Percentiles rank a stretch among this genome's conserved stretches.
Conservation (phyloP, 2,329 filamentous ascomycete species). For the Didymellaceae sp. region DNA sequence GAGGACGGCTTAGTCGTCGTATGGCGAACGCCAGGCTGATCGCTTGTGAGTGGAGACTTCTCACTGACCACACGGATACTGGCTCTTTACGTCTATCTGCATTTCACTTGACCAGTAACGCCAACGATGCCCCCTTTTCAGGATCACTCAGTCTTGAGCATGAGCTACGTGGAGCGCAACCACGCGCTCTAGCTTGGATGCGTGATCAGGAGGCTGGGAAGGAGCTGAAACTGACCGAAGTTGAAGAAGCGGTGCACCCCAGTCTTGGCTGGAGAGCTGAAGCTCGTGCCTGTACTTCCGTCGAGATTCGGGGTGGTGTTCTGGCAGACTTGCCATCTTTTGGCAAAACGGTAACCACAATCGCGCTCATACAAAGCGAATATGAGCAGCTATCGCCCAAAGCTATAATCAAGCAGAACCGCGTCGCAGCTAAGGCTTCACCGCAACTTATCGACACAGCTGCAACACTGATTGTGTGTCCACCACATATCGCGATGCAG, state of each 20-base stretch:
- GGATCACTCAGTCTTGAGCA: constrained; percentile 41
- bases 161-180: constrained; percentile 60
- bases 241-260: constrained; percentile 61
- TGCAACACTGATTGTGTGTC: constrained; percentile 67
- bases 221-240: constrained; percentile 51
- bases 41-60: constrained; percentile 53
- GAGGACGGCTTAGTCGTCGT: constrained; percentile 35
- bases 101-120: constrained; percentile 56
- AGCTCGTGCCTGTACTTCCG: constrained; percentile 54
- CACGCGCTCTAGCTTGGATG: constrained; percentile 67
- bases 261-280: constrained; percentile 65
- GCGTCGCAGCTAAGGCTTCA: not conserved
- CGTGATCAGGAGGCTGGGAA: constrained; percentile 56
- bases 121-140: constrained; percentile 32
- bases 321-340: constrained; percentile 70
- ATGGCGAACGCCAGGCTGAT: constrained; percentile 22
- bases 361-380: constrained; percentile 62
- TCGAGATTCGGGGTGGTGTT: constrained; percentile 63
- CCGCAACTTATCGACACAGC: constrained; percentile 53
- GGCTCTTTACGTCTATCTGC: constrained; percentile 43
- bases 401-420: constrained; percentile 24
- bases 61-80: constrained; percentile 53
- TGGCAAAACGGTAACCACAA: constrained; percentile 68
- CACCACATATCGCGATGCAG: constrained; percentile 61
- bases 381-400: constrained; percentile 31